Conservation (phyloP, 495 filamentous ascomycete species). For the Daldinia concentrica region DNA sequence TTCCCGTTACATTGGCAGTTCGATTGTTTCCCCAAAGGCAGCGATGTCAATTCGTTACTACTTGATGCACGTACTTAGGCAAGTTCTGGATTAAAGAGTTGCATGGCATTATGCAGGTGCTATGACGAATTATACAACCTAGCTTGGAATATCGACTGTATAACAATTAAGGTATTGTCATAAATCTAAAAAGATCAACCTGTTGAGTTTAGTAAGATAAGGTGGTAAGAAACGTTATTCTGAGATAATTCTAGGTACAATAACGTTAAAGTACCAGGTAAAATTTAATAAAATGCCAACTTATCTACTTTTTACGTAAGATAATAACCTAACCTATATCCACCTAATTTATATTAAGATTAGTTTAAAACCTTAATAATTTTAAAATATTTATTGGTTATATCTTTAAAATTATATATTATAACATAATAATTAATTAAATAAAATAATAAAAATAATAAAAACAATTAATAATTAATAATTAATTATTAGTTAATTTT, state of each 20-base stretch:
- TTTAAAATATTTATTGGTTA: no score
- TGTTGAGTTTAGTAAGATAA: not conserved
- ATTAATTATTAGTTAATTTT: not conserved
- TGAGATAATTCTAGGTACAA: not conserved
- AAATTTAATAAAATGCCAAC: no score
- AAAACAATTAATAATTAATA: no score
- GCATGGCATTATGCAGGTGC: constrained; percentile 43
- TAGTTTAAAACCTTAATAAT: no score
- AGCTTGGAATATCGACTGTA: not conserved
- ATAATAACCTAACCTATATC: no score
- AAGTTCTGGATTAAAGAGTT: constrained; percentile 30
- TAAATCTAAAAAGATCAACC: not conserved
- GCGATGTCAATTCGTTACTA: constrained; percentile 17
- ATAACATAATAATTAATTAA: no score
- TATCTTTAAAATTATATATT: no score
- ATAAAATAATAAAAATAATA: no score
- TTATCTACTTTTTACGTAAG: no score
- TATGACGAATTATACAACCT: constrained; percentile 43
- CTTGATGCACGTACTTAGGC: constrained; percentile 6
- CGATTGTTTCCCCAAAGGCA: constrained; percentile 14
- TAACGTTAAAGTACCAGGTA: no score
- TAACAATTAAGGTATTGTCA: not conserved
- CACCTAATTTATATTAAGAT: no score
- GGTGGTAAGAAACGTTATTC: not conserved
- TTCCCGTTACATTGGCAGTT: constrained; percentile 19